Conservation (phyloP, 176 grass and related monocot genomes). For the Avena atlantica region DNA sequence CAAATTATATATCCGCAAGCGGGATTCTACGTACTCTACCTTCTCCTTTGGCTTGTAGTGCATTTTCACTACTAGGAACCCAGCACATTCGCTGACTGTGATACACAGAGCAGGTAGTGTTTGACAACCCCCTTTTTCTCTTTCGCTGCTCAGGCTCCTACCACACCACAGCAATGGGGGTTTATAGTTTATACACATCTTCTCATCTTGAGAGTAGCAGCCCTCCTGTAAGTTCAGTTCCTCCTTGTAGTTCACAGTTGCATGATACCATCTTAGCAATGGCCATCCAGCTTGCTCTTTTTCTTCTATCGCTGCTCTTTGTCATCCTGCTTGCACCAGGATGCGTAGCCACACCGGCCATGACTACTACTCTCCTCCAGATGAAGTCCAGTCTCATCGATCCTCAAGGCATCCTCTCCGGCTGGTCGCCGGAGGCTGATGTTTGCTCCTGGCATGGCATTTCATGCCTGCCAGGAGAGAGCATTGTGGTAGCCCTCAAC, state of each 20-base stretch:
- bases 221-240: constrained; percentile 30
- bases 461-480: constrained; percentile 45
- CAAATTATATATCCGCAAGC: neutral
- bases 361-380: constrained; percentile 51
- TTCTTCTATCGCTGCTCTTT: constrained; percentile 38
- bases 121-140: constrained; percentile 34
- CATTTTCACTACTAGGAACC: constrained; percentile 46
- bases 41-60: constrained; percentile 57
- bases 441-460: constrained; percentile 81
- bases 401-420: constrained; percentile 56
- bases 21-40: constrained; percentile 37
- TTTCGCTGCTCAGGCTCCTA: constrained; percentile 27
- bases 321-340: constrained; percentile 39
- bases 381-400: constrained; percentile 69
- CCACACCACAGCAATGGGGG: constrained; percentile 32
- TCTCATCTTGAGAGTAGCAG: constrained; percentile 40
- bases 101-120: constrained; percentile 51
- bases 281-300: constrained; percentile 36
- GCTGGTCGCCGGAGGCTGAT: constrained; percentile 61
- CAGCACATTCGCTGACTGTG: constrained; percentile 41
- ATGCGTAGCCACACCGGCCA: constrained; percentile 40
- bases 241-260: constrained; percentile 20
- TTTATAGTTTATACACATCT: constrained; percentile 40
- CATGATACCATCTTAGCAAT: constrained; percentile 50
- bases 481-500: constrained; percentile 67